Evolutionary conservation across 2,329 filamentous ascomycete genomes (phyloP).

Genomic region (Zarea fungicola): DNA sequence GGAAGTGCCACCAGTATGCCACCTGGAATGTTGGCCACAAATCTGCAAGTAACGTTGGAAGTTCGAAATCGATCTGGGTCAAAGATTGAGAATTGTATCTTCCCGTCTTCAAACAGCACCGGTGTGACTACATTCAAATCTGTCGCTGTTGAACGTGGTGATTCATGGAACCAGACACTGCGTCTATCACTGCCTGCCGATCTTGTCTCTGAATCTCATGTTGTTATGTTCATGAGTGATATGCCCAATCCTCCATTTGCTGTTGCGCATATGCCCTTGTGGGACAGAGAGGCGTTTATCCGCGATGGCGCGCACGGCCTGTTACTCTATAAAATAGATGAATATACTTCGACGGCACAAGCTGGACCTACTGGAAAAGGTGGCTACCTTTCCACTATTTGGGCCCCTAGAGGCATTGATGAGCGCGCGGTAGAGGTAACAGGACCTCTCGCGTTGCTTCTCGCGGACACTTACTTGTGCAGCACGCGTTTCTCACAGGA

Average conservation of each 20-base stretch:
- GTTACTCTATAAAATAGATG: conserved; percentile 85
- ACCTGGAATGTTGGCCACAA: conserved; percentile 57
- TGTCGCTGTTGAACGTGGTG: conserved; percentile 69
- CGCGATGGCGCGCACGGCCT: conserved; percentile 77
- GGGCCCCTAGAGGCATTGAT: conserved; percentile 63
- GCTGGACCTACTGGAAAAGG: conserved; percentile 64
- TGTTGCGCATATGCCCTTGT: conserved; percentile 86
- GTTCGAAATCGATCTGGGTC: conserved; percentile 75
- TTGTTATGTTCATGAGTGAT: conserved; percentile 87
- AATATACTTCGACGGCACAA: conserved; percentile 68
- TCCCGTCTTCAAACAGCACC: conserved; percentile 73
- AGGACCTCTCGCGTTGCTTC: conserved; percentile 73
- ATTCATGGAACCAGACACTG: conserved; percentile 84
- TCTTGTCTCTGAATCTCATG: conserved; percentile 76
- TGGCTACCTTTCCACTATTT: conserved; percentile 80
- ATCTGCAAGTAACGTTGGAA: conserved; percentile 84
- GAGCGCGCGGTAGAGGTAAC: conserved; percentile 69
- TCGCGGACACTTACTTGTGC: conserved; percentile 80
- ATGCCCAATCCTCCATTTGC: conserved; percentile 85
- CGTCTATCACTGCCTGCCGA: conserved; percentile 72
- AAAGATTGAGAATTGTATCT: conserved; percentile 83
- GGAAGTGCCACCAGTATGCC: conserved; percentile 73
- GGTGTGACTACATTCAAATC: conserved; percentile 85
- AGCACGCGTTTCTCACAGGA: conserved; percentile 95
- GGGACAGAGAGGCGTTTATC: conserved; percentile 87